Evolutionary conservation across 202 grass and related monocot genomes (phyloP), one percentile per base, ranked within the genome.

Genomic region (Setaria italica): DNA sequence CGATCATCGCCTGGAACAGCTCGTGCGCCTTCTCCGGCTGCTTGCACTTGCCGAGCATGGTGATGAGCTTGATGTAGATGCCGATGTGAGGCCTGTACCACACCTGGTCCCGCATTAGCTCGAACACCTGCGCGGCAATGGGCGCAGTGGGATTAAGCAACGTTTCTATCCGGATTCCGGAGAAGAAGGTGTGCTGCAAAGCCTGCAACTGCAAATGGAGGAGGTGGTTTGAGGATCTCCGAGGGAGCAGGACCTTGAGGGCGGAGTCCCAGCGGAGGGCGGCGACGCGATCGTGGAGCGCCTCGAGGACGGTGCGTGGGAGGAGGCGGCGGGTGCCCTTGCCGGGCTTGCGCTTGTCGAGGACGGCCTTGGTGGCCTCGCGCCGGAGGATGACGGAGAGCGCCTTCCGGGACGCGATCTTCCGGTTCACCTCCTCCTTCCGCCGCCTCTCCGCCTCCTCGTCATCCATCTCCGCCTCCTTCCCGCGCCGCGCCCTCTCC

Each of bases 41-140:
- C 86, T 91, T 96, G 82, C 97, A 99, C 90, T 96, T 99, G 15
- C 93, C 97, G 20, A 99, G 88, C 93, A 96, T 92, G 64, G 94
- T 91, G 84, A 99, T 96, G 51, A 99, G 93, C 90, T 99, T 99
- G 67, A 92, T 91, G 80, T 96, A 99, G 69, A 96, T 89, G 15
- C 93, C 92, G 0, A 87, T 30, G 84, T 99, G 84, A 17, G 97
- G 97, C 57, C 87, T 88, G 82, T 96, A 99, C 97, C 97, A 99
- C 33, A 99, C 84, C 82, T 99, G 92, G 77, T 94, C 92, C 29
- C 93, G 92, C 80, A 99, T 86, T 83, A 99, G 80, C 64, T 96
- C 90, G 80, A 99, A 99, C 85, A 99, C 97, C 97, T 99, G 76
- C n/a, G 4, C 9, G 62, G 20, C 77, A 54, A 30, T 70, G 74